These are phyloP conservation scores for Candida sp. DNA, from an alignment of 1,139 yeast species.

Conservation along the genomic window DNA sequence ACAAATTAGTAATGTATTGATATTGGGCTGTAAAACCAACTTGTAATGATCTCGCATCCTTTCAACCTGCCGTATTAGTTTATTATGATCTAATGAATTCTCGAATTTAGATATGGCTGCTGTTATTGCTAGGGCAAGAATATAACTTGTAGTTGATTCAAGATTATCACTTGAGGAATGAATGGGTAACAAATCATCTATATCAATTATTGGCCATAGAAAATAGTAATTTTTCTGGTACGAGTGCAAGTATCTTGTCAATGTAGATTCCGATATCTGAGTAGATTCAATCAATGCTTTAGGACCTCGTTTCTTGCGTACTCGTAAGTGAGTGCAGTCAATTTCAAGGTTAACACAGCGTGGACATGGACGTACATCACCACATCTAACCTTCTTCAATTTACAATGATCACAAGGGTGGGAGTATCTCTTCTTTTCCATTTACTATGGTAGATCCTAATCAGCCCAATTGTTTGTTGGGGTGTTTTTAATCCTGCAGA, in stretches of 20 bases:
- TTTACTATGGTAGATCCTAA: no score
- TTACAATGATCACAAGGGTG: slow-evolving; percentile 41
- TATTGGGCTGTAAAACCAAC: slow-evolving; percentile 21
- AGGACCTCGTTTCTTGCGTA: slow-evolving; percentile 37
- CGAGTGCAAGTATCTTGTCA: neutral
- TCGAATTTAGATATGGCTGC: neutral
- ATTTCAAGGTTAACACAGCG: slow-evolving; percentile 30
- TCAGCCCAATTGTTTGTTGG: no score
- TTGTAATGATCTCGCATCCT: slow-evolving; percentile 19
- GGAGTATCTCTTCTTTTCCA: slow-evolving; percentile 8
- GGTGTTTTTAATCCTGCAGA: no score
- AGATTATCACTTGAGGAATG: neutral
- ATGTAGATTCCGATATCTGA: neutral
- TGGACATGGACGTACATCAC: slow-evolving; percentile 27
- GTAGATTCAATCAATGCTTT: slow-evolving; percentile 10
- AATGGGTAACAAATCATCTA: neutral
- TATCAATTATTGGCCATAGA: neutral
- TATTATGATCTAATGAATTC: neutral
- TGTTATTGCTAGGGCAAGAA: neutral
- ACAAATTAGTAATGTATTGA: slow-evolving; percentile 29
- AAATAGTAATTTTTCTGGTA: neutral
- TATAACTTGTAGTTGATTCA: neutral
- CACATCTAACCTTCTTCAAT: slow-evolving; percentile 36
- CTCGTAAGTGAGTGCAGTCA: slow-evolving; percentile 32
- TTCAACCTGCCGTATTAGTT: neutral